Evolutionary conservation across 2,329 filamentous ascomycete species (phyloP), one percentile per base, ranked within the genome.

Genomic region (Samsoniella hepiali): DNA sequence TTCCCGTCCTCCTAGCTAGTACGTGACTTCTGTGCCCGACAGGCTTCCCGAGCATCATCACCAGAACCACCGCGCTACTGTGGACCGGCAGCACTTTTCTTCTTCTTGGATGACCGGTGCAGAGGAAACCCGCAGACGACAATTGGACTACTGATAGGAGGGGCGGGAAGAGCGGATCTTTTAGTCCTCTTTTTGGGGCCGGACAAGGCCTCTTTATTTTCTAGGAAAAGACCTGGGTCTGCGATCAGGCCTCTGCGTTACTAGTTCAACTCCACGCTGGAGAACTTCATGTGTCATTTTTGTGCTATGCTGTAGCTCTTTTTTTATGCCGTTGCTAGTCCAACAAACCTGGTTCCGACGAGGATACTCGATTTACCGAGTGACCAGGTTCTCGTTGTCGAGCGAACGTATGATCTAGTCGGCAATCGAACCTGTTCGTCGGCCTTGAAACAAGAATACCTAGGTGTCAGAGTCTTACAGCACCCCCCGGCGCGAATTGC

Each of bases 121-220:
- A 38, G 44, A 58, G 44, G 40, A 51, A 60, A 60, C 36, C 36
- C 45, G 57, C 34, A 34, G 34, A 22, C 32, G 36, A 60, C 53
- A 60, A 60, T 51, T 51, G 58, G 58, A 51, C 47, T 32, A 22
- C 22, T 22, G 22, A 22, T 22, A 17, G 47, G 32, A 59, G 57
- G 57, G 57, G 58, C 45, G 47, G 44, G n/a, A 42, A 32, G 36
- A 51, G 57, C 57, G 57, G 57, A 51, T 59, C 34, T 50, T 22
- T 47, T 13, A 49, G 32, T 44, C 27, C 34, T 44, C n/a, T 34
- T 44, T 44, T 57, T 42, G 34, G 40, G 29, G 9, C 38, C 34
- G 15, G 34, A 38, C 29, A 27, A 27, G 54, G 38, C 40, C 22
- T 22, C 22, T 57, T 7, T 15, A 6, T 15, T 54, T 38, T 11